Base-by-base conservation (phyloP, 768 basidiomycete species). In the Suillus tomentosus region DNA sequence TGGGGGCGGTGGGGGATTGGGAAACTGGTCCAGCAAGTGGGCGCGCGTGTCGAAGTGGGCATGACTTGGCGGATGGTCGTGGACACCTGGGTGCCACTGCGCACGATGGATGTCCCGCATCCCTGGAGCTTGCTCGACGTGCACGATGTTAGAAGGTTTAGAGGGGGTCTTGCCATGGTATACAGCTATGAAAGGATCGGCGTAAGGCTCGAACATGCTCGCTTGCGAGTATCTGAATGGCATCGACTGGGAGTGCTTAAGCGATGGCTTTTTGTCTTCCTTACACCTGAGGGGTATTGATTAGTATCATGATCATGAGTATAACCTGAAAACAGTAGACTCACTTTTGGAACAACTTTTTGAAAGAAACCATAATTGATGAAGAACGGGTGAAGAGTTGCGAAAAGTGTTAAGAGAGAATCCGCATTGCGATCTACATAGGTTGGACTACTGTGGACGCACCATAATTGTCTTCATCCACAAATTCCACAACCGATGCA, bases 1-100 rank as follows among this genome's bases (percentile, higher is more conserved):
- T 8, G 64, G 65, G 22, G 58, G 60, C 9, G n/a, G n/a, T 8
- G 63, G 63, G 1, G 66, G 56, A 42, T 14, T 19, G 3, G 67
- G 68, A 60, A 67, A 65, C 15, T 31, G 19, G 17, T 67, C 62
- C 14, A 62, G 60, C n/a, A 66, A 40, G 51, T 67, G 55, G 11
- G 11, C 8, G 19, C 53, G 47, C 0, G 64, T 40, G 22, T 56
- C 43, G n/a, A 54, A 37, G 36, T 53, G 39, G 19, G 60, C 58
- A 14, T 3, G 51, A 42, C 24, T 36, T 37, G 51, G 58, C 10
- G 34, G 36, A 45, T 57, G 27, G 31, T 53, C 43, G 43, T 45
- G 43, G 8, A n/a, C 43, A 45, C 19, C 43, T 45, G 17, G 43
- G 43, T 45, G 19, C 22, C 39, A 50, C 22, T 43, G 47, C 14